Percentiles rank a stretch among this genome's conserved stretches.
Evolutionary conservation across 148 eudicot species (phyloP).

Genomic region (Camellia sinensis): DNA sequence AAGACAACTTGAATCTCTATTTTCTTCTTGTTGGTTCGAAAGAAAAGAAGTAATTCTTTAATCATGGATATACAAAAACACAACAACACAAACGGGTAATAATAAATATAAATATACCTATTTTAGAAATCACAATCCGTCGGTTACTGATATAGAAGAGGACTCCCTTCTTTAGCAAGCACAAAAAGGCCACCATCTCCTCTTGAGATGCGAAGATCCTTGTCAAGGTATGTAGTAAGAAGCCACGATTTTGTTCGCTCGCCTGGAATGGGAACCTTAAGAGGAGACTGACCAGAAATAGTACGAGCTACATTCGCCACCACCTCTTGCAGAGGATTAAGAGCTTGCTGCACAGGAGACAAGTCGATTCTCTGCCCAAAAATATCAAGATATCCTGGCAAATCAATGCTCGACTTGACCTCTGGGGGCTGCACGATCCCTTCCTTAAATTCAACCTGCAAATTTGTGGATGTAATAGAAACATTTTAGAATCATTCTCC

Average conservation of each 20-base stretch:
- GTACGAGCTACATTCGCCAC: slow-evolving; percentile 49
- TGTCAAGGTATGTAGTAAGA: slow-evolving; percentile 78
- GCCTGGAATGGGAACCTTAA: slow-evolving; percentile 77
- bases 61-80: neutral
- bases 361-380: slow-evolving; percentile 77
- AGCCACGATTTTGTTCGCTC: slow-evolving; percentile 88
- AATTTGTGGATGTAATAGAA: neutral
- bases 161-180: slow-evolving; percentile 86
- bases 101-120: neutral
- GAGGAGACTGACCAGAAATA: slow-evolving; percentile 67
- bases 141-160: slow-evolving; percentile 56
- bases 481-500: neutral
- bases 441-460: slow-evolving; percentile 88
- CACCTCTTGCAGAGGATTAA: slow-evolving; percentile 70
- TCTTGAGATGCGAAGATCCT: slow-evolving; percentile 83
- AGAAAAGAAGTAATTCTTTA: neutral
- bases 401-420: slow-evolving; percentile 70
- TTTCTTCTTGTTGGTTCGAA: neutral
- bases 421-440: slow-evolving; percentile 82
- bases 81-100: neutral
- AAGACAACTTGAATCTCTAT: neutral
- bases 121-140: neutral
- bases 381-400: slow-evolving; percentile 64
- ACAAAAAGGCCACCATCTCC: slow-evolving; percentile 98
- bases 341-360: slow-evolving; percentile 72